These are phyloP conservation scores for Stagonosporopsis chrysanthemi DNA, from an alignment of 2,329 filamentous ascomycete genomes.

Conservation along the genomic window DNA sequence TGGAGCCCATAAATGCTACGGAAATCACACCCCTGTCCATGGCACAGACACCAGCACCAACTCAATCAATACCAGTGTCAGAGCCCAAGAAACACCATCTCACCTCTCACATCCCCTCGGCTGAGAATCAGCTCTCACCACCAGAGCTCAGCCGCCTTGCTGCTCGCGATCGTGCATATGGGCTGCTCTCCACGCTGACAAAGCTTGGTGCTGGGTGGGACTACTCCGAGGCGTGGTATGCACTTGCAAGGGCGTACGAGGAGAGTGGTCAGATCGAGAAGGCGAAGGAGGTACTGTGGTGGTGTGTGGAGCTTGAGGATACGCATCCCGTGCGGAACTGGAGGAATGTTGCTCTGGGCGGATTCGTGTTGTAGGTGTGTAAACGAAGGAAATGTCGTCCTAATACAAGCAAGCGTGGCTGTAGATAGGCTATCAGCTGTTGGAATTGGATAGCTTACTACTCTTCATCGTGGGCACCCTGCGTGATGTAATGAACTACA, in stretches of 20 bases:
- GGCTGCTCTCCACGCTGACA: slow-evolving; percentile 80
- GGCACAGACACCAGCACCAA: slow-evolving; percentile 8
- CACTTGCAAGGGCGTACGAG: slow-evolving; percentile 86
- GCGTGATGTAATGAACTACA: neutral
- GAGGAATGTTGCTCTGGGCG: slow-evolving; percentile 65
- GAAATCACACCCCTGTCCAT: slow-evolving; percentile 21
- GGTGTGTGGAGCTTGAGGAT: slow-evolving; percentile 96
- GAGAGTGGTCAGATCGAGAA: slow-evolving; percentile 84
- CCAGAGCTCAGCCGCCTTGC: slow-evolving; percentile 83
- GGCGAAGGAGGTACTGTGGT: slow-evolving; percentile 93
- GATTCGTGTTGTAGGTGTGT: slow-evolving; percentile 37
- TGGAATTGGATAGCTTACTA: neutral
- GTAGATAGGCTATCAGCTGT: neutral
- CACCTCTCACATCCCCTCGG: slow-evolving; percentile 58
- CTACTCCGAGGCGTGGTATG: slow-evolving; percentile 90
- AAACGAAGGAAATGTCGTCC: too few relatives aligned
- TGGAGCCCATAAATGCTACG: slow-evolving; percentile 62
- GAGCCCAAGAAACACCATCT: slow-evolving; percentile 51
- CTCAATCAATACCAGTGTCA: neutral
- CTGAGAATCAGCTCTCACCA: slow-evolving; percentile 59
- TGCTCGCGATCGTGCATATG: slow-evolving; percentile 86
- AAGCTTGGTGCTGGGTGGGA: slow-evolving; percentile 91
- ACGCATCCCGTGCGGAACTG: slow-evolving; percentile 79
- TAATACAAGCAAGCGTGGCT: neutral
- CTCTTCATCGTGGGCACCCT: neutral